Conservation (phyloP, 495 filamentous ascomycete genomes). For the Stereocaulon alpinum region DNA sequence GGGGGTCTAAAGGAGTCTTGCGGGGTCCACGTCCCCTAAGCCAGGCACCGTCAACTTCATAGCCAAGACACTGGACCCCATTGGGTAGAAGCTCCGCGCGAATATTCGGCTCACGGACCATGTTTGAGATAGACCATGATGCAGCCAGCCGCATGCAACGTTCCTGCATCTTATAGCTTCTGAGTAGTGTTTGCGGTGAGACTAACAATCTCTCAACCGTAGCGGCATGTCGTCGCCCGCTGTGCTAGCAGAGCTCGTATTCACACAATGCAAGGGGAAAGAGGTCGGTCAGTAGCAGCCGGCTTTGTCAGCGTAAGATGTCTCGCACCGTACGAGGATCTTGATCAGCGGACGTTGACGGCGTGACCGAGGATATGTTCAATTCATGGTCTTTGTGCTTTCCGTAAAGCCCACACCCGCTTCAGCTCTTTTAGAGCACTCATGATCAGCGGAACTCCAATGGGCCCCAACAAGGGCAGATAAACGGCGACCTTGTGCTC, state of each 20-base stretch:
- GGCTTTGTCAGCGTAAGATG: not conserved
- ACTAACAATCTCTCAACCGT: too few relatives aligned
- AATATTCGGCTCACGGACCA: not conserved
- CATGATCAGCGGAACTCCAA: slow-evolving; percentile 83
- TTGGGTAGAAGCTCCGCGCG: not conserved
- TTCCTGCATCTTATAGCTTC: not conserved
- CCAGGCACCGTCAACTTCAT: too few relatives aligned
- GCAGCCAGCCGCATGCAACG: not conserved
- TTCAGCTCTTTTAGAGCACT: slow-evolving; percentile 71
- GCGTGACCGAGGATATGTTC: not conserved
- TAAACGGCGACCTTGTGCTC: slow-evolving; percentile 99
- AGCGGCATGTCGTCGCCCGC: not conserved
- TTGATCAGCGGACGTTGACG: not conserved
- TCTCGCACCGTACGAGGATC: not conserved
- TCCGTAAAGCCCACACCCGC: slow-evolving; percentile 34
- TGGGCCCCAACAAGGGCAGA: slow-evolving; percentile 78
- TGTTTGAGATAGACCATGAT: not conserved
- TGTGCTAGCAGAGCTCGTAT: not conserved
- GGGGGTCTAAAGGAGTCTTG: too few relatives aligned
- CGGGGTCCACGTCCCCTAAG: too few relatives aligned
- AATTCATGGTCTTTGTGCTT: slow-evolving; percentile 21
- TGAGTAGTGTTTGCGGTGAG: too few relatives aligned
- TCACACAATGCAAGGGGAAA: not conserved
- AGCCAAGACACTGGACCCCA: not conserved
- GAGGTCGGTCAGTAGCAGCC: not conserved